Conservation (phyloP, 345 rosid genomes). For the Sapria himalayana region DNA sequence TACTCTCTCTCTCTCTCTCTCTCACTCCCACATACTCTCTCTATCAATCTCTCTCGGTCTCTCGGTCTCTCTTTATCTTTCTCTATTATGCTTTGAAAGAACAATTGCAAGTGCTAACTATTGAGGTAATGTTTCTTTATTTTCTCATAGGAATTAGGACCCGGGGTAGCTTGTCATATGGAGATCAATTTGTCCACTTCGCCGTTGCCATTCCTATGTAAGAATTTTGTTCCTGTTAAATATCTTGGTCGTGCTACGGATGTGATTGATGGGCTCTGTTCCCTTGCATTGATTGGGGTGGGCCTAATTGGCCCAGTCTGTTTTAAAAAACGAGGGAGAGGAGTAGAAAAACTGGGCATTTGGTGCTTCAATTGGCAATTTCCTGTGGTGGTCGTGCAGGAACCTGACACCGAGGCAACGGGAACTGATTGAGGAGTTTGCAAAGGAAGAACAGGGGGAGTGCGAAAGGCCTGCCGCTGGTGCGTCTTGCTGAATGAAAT, state of each 20-base stretch:
- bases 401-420: conserved; percentile 65
- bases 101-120: too few relatives aligned
- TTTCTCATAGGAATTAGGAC: conserved; percentile 46
- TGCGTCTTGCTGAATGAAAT: conserved; percentile 35
- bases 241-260: not conserved
- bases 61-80: too few relatives aligned
- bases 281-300: too few relatives aligned
- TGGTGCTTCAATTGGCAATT: not conserved
- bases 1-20: too few relatives aligned
- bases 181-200: conserved; percentile 90
- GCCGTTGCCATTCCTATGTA: conserved; percentile 81
- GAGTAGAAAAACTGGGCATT: not conserved
- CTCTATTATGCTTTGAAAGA: too few relatives aligned
- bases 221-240: conserved; percentile 7
- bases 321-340: not conserved
- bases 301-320: not conserved
- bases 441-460: conserved; percentile 80
- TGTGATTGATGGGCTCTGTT: not conserved
- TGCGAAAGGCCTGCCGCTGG: conserved; percentile 45
- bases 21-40: too few relatives aligned
- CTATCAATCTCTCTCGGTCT: too few relatives aligned
- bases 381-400: conserved; percentile 17
- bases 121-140: too few relatives aligned
- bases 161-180: conserved; percentile 47
- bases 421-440: conserved; percentile 74